These are phyloP conservation scores for Pseudogymnoascus sp. DNA, from an alignment of 2,329 filamentous ascomycete genomes.

Conservation along the genomic window DNA sequence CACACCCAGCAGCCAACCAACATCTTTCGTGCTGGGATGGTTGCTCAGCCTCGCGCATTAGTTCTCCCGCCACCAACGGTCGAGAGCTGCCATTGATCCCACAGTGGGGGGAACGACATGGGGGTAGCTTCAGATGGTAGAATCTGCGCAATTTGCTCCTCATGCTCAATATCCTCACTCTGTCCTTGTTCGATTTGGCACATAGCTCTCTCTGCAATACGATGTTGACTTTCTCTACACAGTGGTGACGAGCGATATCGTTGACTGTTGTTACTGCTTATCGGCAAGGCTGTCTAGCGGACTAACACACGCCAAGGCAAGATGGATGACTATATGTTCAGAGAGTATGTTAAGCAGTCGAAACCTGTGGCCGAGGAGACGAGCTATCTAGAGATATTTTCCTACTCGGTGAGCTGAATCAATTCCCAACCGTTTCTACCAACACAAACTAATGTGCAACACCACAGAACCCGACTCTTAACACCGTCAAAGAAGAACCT, in stretches of 20 bases:
- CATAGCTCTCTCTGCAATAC: background rate
- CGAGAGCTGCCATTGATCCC: background rate
- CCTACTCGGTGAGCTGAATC: constrained; percentile 24
- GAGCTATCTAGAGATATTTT: constrained; percentile 27
- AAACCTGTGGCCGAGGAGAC: constrained; percentile 23
- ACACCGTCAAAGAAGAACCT: constrained; percentile 26
- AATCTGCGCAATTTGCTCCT: constrained; percentile 1
- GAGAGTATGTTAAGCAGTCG: constrained; percentile 24
- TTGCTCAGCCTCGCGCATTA: constrained; percentile 3
- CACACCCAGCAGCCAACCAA: background rate
- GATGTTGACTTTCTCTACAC: background rate
- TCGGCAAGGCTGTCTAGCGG: background rate
- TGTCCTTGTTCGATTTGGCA: background rate
- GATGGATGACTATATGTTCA: constrained; percentile 32
- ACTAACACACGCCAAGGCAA: background rate
- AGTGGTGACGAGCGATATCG: constrained; percentile 1
- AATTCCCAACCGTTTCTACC: background rate
- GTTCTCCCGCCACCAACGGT: background rate
- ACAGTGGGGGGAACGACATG: background rate
- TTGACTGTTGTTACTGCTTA: background rate
- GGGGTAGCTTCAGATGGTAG: background rate
- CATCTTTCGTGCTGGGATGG: background rate
- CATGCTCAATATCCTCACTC: background rate
- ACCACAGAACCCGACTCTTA: constrained; percentile 22
- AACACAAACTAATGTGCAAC: constrained; percentile 5